Base-by-base conservation (phyloP, 768 basidiomycete species). In the Lentinula raphanica region DNA sequence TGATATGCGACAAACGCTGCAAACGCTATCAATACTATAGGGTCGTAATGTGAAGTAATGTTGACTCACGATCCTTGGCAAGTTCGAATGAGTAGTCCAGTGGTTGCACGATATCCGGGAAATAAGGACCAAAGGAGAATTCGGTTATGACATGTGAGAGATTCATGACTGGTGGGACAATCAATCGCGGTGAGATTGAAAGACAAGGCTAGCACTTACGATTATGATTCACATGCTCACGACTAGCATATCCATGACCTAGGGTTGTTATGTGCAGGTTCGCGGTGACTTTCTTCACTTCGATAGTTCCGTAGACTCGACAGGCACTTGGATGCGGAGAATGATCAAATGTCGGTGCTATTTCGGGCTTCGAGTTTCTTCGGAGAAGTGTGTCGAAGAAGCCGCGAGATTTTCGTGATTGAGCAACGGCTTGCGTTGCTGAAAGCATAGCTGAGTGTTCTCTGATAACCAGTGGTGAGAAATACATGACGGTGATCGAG, bases 101-200 rank as follows among this genome's bases (percentile, higher is more conserved):
- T 0, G 96, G 96, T 69, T 99, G 96, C 0, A 85, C 82, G 50
- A 99, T 98, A 44, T 94, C 89, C 2, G 96, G 96, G 77, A 97
- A 98, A 76, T 89, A 87, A 2, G 94, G 91, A 1, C 96, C 96
- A 62, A 98, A 98, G 0, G 94, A 97, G 69, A 98, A 97, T 71
- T 99, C 96, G 54, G 87, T 87, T 66, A 98, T 94, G 61, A 97
- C 86, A 75, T 98, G 96, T 2, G 92, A 94, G 35, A 99, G 81
- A 67, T 99, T 99, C 92, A 98, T 94, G 63, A 87, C 94, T 96
- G 59, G 48, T 9, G 49, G 0, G 49, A n/a, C 5, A 45, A 23
- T 45, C 44, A 38, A 29, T 6, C 15, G 11, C 28, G 3, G 39
- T 53, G 17, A 19, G 35, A 28, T 49, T 15, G n/a, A 5, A 44